These are phyloP conservation scores for Aspergillus pseudotamarii DNA, from an alignment of 2,329 filamentous ascomycete genomes.

Conservation along the genomic window DNA sequence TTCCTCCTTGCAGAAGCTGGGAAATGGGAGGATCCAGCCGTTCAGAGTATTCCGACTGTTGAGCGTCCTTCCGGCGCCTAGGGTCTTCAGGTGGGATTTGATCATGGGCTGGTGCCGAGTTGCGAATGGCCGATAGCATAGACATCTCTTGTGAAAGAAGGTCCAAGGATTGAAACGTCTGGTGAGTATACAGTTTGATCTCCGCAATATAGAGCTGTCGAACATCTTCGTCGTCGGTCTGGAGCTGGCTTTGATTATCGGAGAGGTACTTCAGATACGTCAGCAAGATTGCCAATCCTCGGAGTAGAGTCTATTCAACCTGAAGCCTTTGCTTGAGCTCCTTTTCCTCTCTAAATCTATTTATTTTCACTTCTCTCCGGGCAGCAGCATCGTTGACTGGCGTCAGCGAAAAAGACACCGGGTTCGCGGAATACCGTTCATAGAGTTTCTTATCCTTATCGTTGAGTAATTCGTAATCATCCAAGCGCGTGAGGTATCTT, in stretches of 20 bases:
- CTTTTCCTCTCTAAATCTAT: conserved; percentile 82
- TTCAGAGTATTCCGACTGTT: conserved; percentile 65
- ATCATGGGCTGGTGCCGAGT: conserved; percentile 44
- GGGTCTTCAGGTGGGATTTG: conserved; percentile 39
- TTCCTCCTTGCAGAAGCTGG: conserved; percentile 49
- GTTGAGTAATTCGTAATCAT: conserved; percentile 75
- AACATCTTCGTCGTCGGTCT: conserved; percentile 82
- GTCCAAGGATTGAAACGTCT: conserved; percentile 85
- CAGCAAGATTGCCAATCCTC: conserved; percentile 28
- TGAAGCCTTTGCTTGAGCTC: conserved; percentile 81
- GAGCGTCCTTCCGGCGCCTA: conserved; percentile 52
- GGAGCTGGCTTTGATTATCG: conserved; percentile 61
- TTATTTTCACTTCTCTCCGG: conserved; percentile 81
- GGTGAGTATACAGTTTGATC: conserved; percentile 72
- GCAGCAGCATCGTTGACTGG: conserved; percentile 67
- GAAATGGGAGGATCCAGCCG: conserved; percentile 69
- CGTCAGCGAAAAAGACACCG: conserved; percentile 72
- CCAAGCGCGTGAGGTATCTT: conserved; percentile 72
- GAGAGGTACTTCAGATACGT: conserved; percentile 56
- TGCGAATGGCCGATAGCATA: conserved; percentile 74
- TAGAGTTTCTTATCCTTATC: conserved; percentile 68
- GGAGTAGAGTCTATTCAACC: conserved; percentile 44
- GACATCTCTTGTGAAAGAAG: conserved; percentile 81
- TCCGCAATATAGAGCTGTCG: conserved; percentile 78
- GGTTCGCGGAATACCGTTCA: conserved; percentile 72